Evolutionary conservation across 2,329 filamentous ascomycete genomes (phyloP), one percentile per base, ranked within the genome.

Genomic region (Fusarium mexicanum): DNA sequence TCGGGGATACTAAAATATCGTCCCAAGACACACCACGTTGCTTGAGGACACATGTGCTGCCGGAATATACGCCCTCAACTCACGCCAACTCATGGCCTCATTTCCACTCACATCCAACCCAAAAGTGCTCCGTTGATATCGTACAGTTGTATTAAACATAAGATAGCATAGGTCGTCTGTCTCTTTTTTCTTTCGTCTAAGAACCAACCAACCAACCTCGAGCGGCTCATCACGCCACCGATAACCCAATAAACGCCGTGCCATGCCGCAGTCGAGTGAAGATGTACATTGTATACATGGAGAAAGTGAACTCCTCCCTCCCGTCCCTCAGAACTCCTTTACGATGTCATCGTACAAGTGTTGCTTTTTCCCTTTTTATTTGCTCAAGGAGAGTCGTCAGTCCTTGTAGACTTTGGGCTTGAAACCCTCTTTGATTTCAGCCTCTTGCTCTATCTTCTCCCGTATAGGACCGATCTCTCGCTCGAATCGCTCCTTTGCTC

Each of bases 381-480:
- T 43, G 22, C 58, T 51, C n/a, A 51, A 26, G 22, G 44, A n/a
- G 6, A 40, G 24, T 37, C 44, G 33, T 62, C 85, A 93, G 82
- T 97, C 94, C 86, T 97, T 97, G 85, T 96, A 98, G 67, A 98
- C 87, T 87, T 98, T 98, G 67, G 96, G 96, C 82, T 95, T 97
- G 91, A 94, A 98, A 1, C 96, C 96, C 73, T 94, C 92, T 81
- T 92, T 91, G 61, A 93, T 79, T 83, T 98, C 95, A 64, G 92
- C 91, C 80, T 97, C 94, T 79, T 91, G 87, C 76, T 91, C 91
- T 20, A 89, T 88, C 81, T 92, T 91, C 81, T 94, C 92, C 79
- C 91, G 87, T 68, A 91, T 89, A 67, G 93, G 91, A 74, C 91
- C 88, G 46, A 96, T 86, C 84, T 99, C 96, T 78, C 92, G 88